These are phyloP conservation scores for Fonsecaea multimorphosa DNA, from an alignment of 2,329 filamentous ascomycete genomes.

Conservation along the genomic window DNA sequence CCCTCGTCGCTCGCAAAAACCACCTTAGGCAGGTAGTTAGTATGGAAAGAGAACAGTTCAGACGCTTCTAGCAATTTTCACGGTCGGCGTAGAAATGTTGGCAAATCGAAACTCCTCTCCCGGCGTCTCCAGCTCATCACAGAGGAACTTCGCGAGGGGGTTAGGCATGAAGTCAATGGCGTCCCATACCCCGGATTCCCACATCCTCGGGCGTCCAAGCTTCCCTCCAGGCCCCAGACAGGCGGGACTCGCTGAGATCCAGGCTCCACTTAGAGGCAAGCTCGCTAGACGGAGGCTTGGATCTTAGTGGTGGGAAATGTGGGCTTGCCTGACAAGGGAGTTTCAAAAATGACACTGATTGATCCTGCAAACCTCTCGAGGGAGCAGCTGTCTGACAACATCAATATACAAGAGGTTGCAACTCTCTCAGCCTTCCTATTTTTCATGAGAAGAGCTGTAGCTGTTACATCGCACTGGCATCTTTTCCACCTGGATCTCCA, in stretches of 20 bases:
- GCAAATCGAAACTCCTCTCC: no score
- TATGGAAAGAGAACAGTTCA: neutral
- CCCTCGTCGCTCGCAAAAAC: neutral
- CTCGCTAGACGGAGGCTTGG: neutral
- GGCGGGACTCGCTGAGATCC: neutral
- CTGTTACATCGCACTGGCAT: neutral
- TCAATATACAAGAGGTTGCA: neutral
- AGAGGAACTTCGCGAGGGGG: neutral
- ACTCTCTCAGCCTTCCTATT: neutral
- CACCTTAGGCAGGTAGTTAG: neutral
- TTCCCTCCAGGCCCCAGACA: neutral
- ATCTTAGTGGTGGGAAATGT: neutral
- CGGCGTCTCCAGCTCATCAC: neutral
- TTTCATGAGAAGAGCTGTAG: no score
- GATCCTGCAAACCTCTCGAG: neutral
- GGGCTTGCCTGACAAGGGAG: neutral
- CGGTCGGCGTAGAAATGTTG: no score
- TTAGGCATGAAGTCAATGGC: neutral
- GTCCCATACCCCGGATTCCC: neutral
- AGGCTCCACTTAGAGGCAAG: neutral
- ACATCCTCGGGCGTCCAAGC: neutral
- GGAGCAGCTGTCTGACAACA: neutral
- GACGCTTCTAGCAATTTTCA: neutral
- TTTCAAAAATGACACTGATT: neutral
- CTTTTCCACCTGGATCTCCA: no score